Base-by-base conservation (phyloP, 805 yeast species). In the Candida namnaoensis region DNA sequence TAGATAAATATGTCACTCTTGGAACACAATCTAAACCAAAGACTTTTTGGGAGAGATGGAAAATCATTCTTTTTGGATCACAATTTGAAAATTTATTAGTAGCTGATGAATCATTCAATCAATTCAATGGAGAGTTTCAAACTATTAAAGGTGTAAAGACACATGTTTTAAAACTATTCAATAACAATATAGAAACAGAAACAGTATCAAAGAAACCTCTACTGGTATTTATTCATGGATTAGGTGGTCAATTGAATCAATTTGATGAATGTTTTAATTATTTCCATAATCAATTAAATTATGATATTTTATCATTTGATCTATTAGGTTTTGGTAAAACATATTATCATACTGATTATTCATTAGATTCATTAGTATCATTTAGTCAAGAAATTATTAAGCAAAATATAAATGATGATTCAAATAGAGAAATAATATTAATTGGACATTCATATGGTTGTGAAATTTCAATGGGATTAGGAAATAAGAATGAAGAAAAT, bases 241-340 rank as follows among this genome's bases (percentile, higher is more conserved):
- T 91, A 19, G 98, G 97, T 1, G 98, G 98, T 2, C 91, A 81
- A 51, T 66, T 85, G 56, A 76, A 87, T 23, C 96, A 88, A 57
- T 90, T 90, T 57, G 93, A 85, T 52, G 79, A 82, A 1, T 52
- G 49, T 37, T 62, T 86, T 34, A 27, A 27, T 27, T 27, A 9
- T 11, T 27, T 27, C 5, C 30, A 27, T 27, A 27, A 27, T 27
- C 61, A 86, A 56, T 42, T 56, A 7, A 73, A 79, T 46, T 73
- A 78, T 45, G 81, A 77, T 42, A 72, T 88, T 15, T 54, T 84
- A 35, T 76, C 90, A 0, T 50, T 90, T 13, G 98, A 90, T 57
- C 64, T 88, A 40, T 96, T 96, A 1, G 98, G 97, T 0, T 87
- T 87, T 59, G 98, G 98, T 4, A 27, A 27, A 11, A 27, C 30